phyloP scores from a whole-genome alignment of 495 filamentous ascomycete genomes.

The Evansstolkia leycettana region DNA sequence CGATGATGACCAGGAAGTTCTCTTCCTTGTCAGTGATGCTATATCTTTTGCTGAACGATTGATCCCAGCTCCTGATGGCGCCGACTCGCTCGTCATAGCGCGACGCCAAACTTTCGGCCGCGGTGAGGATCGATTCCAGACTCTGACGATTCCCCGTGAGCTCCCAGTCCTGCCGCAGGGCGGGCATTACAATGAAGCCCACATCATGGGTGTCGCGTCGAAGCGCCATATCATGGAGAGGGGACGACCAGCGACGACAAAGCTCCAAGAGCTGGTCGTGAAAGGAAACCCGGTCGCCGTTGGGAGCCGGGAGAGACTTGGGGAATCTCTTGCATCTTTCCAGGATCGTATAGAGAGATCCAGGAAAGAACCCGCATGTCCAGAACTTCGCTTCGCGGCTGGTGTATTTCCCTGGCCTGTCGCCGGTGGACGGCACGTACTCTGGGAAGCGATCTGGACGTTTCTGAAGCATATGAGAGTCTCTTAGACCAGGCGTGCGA shows the following conservation, averaged over 20 bases:
- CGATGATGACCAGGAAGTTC: conserved; percentile 29
- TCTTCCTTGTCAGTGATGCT: conserved; percentile 7
- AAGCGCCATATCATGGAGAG: conserved; percentile 4
- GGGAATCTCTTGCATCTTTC: conserved; percentile 21
- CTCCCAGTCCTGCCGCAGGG: conserved; percentile 12
- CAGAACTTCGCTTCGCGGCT: conserved; percentile 27
- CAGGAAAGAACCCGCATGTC: conserved; percentile 34
- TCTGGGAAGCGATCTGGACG: conserved; percentile 12
- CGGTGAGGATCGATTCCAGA: conserved; percentile 15
- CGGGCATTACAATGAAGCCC: conserved; percentile 24
- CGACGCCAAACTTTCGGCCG: conserved; percentile 20
- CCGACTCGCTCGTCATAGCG: conserved; percentile 19
- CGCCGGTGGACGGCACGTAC: conserved; percentile 12
- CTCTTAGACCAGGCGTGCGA: too few relatives aligned
- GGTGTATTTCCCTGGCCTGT: conserved; percentile 12
- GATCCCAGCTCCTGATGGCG: conserved; percentile 30
- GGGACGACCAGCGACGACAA: background rate
- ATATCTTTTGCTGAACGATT: conserved; percentile 1
- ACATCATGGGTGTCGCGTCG: conserved; percentile 29
- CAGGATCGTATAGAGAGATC: conserved; percentile 16
- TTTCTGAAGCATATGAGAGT: too few relatives aligned
- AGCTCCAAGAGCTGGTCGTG: conserved; percentile 3
- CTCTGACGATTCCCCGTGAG: conserved; percentile 16
- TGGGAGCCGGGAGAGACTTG: background rate
- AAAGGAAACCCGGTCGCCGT: background rate